A percentile compares a stretch with the other conserved stretches of the same genome.
These are phyloP conservation scores for Fusarium sp. DNA, from an alignment of 2,329 filamentous ascomycete genomes.

Conservation along the genomic window DNA sequence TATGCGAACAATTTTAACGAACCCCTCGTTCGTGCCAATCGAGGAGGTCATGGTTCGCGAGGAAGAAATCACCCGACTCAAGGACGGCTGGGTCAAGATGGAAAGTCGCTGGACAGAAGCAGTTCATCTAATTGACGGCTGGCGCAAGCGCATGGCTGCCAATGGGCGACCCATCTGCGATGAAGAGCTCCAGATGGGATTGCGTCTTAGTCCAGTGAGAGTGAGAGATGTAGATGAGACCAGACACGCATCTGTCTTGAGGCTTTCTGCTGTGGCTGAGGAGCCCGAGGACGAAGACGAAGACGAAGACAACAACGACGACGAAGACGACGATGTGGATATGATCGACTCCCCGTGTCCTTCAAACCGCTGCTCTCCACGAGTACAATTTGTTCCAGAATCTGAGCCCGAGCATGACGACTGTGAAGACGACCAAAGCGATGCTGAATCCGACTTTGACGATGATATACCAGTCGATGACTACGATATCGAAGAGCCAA, in stretches of 20 bases:
- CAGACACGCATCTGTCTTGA: slow-evolving; percentile 49
- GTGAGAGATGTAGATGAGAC: slow-evolving; percentile 62
- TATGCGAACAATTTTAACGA: slow-evolving; percentile 84
- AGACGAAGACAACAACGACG: slow-evolving; percentile 42
- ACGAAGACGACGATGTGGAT: slow-evolving; percentile 20
- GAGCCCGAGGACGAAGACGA: slow-evolving; percentile 53
- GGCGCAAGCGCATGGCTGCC: slow-evolving; percentile 82
- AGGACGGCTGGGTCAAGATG: slow-evolving; percentile 92
- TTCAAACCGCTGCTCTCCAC: slow-evolving; percentile 27
- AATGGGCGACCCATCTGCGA: slow-evolving; percentile 75
- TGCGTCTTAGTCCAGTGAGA: slow-evolving; percentile 69
- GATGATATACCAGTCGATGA: slow-evolving; percentile 57
- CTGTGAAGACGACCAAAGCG: slow-evolving; percentile 46
- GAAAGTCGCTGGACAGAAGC: slow-evolving; percentile 90
- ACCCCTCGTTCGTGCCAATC: slow-evolving; percentile 94
- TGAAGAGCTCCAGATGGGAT: slow-evolving; percentile 72
- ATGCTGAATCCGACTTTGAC: slow-evolving; percentile 55
- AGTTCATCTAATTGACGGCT: slow-evolving; percentile 88
- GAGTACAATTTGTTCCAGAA: slow-evolving; percentile 20
- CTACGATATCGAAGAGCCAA: slow-evolving; percentile 53
- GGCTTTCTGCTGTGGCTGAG: slow-evolving; percentile 58
- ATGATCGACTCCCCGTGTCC: slow-evolving; percentile 45
- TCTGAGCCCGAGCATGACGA: slow-evolving; percentile 43
- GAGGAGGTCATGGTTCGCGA: slow-evolving; percentile 95
- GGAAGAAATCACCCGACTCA: slow-evolving; percentile 84